phyloP scores from a whole-genome alignment of 2,329 filamentous ascomycete genomes.

The Ophiosphaerella narmari region DNA sequence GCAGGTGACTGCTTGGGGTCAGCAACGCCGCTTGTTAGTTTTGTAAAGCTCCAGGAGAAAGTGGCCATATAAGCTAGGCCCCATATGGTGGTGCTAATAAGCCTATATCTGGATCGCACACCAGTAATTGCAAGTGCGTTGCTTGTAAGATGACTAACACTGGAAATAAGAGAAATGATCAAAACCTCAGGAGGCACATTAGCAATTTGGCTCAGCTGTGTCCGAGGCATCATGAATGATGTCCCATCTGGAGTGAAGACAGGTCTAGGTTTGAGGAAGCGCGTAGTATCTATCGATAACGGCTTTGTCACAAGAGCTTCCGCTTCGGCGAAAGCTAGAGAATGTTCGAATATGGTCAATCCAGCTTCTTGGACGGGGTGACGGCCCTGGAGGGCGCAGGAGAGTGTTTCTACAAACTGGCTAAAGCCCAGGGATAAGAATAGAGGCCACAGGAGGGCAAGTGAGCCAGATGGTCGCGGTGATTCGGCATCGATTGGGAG shows the following conservation, averaged over 20 bases:
- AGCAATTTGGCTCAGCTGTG: conserved; percentile 74
- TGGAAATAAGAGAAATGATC: conserved; percentile 83
- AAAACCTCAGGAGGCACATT: conserved; percentile 91
- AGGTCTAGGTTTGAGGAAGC: conserved; percentile 47
- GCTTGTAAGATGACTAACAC: conserved; percentile 85
- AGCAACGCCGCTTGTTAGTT: conserved; percentile 43
- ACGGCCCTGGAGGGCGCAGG: conserved; percentile 84
- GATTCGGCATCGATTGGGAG: conserved; percentile 55
- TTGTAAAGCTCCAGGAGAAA: conserved; percentile 74
- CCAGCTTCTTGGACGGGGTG: conserved; percentile 82
- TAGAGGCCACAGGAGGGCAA: conserved; percentile 75
- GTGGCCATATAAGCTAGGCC: conserved; percentile 86
- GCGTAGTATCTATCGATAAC: conserved; percentile 71
- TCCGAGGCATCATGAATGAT: conserved; percentile 47
- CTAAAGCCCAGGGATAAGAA: conserved; percentile 72
- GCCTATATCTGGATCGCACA: conserved; percentile 76
- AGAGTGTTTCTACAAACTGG: conserved; percentile 86
- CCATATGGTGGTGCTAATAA: conserved; percentile 88
- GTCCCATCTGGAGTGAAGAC: conserved; percentile 52
- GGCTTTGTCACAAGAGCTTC: conserved; percentile 85
- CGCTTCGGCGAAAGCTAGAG: conserved; percentile 91
- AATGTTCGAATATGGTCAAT: conserved; percentile 97
- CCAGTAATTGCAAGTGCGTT: conserved; percentile 81
- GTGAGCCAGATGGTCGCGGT: conserved; percentile 71
- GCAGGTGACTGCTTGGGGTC: conserved; percentile 55